Conservation (phyloP, 768 basidiomycete species). For the Tulasnella calospora region DNA sequence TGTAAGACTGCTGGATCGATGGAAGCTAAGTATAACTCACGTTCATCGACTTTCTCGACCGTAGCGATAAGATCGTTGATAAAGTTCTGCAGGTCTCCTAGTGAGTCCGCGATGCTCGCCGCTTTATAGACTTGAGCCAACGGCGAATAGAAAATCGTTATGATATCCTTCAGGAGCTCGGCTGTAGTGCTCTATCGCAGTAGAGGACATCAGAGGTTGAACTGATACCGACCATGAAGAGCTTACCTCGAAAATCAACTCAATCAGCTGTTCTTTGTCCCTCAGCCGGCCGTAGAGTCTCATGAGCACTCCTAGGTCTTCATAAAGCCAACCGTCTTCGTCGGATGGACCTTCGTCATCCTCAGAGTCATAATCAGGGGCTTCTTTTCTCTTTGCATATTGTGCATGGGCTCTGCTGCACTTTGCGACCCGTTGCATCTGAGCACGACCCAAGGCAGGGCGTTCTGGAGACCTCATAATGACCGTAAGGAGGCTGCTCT, state of each 20-base stretch:
- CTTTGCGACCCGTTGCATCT: constrained; percentile 73
- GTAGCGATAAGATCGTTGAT: constrained; percentile 92
- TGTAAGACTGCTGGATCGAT: not conserved
- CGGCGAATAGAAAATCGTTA: constrained; percentile 97
- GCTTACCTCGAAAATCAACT: constrained; percentile 86
- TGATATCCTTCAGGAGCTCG: constrained; percentile 93
- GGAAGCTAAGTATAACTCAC: constrained; percentile 46
- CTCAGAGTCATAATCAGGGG: constrained; percentile 67
- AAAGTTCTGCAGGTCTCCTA: constrained; percentile 87
- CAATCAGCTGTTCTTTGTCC: constrained; percentile 89
- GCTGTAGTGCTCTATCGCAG: constrained; percentile 81
- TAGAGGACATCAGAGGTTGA: constrained; percentile 3
- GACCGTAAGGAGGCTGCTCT: constrained; percentile 68
- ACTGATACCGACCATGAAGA: not conserved
- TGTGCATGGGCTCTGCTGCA: constrained; percentile 71
- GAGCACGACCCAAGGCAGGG: constrained; percentile 67
- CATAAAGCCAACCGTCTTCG: constrained; percentile 95
- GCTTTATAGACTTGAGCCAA: constrained; percentile 96
- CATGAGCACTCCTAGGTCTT: constrained; percentile 78
- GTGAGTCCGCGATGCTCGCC: constrained; percentile 91
- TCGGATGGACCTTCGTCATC: constrained; percentile 89
- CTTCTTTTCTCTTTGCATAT: constrained; percentile 61
- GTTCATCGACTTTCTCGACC: constrained; percentile 83
- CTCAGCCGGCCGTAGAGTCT: constrained; percentile 71
- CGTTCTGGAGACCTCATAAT: constrained; percentile 75